Evolutionary conservation across 148 eudicot species (phyloP), one percentile per base, ranked within the genome.

Genomic region (Rhododendron williamsianum): DNA sequence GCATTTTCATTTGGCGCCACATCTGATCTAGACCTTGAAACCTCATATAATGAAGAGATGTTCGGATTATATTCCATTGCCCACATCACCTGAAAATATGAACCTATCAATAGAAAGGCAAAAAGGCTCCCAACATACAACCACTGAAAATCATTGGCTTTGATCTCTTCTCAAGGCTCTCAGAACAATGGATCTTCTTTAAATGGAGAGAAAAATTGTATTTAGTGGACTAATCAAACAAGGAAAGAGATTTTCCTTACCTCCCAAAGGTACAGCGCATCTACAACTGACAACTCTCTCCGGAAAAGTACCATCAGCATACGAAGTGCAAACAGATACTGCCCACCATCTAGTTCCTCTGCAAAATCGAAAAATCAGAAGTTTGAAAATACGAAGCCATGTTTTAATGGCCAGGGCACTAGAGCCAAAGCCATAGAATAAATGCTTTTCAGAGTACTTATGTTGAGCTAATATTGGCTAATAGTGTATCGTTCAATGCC

Each of bases 1-100:
- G 85, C 93, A 78, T 86, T 89, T 76, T 86, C 82, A n/a, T 86
- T 87, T 27, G 88, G 78, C 82, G 88, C 88, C 81, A 86, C 88
- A 43, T 46, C 30, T 63, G 83, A 87, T 78, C 86, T 87, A 67
- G 79, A 36, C 23, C 65, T 41, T 6, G 90, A 78, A 81, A 89
- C 85, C 86, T 96, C 97, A 78, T 94, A 95, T 35, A 88, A 88
- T 72, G 89, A 81, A 89, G 90, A 96, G 52, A 92, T 93, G 88
- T 93, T 91, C 12, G 99, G 99, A 84, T 96, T 95, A 91, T 94
- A 96, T 86, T 96, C 99, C 99, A 96, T 96, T 83, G 97, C 98
- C 98, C 99, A 95, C 99, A 96, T 96, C 85, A 96, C 93, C 99
- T 96, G 90, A 82, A 87, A 86, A 73, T 84, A 86, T 25, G 41